Base-by-base conservation (phyloP, 306 rosid genomes). In the Quercus agrifolia region DNA sequence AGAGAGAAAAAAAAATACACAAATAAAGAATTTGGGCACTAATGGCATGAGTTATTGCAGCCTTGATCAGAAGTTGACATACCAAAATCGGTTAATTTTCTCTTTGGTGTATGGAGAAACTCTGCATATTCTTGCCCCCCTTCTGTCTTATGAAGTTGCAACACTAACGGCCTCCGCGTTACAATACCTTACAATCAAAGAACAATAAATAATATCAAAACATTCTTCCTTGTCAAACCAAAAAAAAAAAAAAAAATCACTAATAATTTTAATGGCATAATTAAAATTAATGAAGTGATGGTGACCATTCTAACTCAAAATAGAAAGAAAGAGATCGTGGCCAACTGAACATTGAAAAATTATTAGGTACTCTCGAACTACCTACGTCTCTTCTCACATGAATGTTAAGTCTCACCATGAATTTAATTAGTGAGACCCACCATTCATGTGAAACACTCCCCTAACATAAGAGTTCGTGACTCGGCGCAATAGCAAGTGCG, bases 71-170 rank as follows among this genome's bases (percentile, higher is more conserved):
- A 81, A 82, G 68, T 71, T 69, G 19, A 80, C 77, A 57, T 85
- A 93, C 99, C 98, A 28, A 93, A 96, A 90, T 93, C 99, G 4
- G 89, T 38, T 35, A 89, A 88, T 83, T 82, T 91, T 92, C 78
- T 91, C 85, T 90, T 90, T 2, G 98, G 96, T 23, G 91, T 77
- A 84, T 96, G 99, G 83, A 96, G 99, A 88, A 96, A 96, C 87
- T 96, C 99, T 4, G 98, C 98, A 81, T 96, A 96, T 31, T 96
- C 99, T 61, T 84, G 86, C 59, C 98, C 98, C 1, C 82, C 64
- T 0, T 87, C 97, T 8, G 86, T 88, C 87, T 93, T 90, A 77
- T 96, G 99, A 82, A 96, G 99, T 83, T 96, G 99, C 88, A 96
- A 83, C 75, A 96, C 98, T 52, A 96, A 83, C 5, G 99, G 99